These are phyloP conservation scores for Diaporthe citri DNA, from an alignment of 2,329 filamentous ascomycete species.

Conservation along the genomic window DNA sequence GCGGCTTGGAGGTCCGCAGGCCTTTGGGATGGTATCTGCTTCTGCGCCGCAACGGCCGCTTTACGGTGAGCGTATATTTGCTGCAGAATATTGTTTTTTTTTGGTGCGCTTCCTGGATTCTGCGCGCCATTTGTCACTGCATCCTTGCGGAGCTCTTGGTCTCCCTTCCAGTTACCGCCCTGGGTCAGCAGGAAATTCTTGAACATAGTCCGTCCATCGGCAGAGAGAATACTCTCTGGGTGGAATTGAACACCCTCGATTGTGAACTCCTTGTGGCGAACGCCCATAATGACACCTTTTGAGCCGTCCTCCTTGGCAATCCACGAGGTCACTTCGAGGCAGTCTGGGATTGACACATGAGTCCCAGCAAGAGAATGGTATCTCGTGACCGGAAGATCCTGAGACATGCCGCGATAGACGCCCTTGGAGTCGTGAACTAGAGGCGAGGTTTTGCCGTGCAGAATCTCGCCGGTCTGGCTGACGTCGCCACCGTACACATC, in stretches of 20 bases:
- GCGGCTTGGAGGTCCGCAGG: conserved; percentile 86
- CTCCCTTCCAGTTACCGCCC: conserved; percentile 92
- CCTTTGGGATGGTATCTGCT: conserved; percentile 85
- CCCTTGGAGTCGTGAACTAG: conserved; percentile 91
- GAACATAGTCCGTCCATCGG: conserved; percentile 88
- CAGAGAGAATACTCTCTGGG: conserved; percentile 95
- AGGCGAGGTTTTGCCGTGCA: conserved; percentile 96
- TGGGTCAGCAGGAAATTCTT: conserved; percentile 91
- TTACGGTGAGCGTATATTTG: conserved; percentile 89
- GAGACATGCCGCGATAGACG: conserved; percentile 85
- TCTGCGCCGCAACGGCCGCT: conserved; percentile 82
- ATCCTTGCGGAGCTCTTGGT: conserved; percentile 68
- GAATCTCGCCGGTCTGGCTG: conserved; percentile 91
- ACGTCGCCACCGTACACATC: conserved; percentile 93
- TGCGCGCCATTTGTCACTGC: conserved; percentile 45
- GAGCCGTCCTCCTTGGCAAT: conserved; percentile 81
- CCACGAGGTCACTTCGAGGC: conserved; percentile 92
- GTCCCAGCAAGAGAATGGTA: conserved; percentile 98
- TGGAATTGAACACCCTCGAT: conserved; percentile 99
- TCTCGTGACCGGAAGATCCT: conserved; percentile 88
- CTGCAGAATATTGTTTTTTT: conserved; percentile 86
- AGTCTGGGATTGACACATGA: conserved; percentile 85
- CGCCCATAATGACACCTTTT: conserved; percentile 94
- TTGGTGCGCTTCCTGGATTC: conserved; percentile 14
- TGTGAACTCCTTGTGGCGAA: conserved; percentile 90